Percentiles rank a stretch among this genome's conserved stretches.
phyloP scores from a whole-genome alignment of 1,139 yeast genomes.

The Suzukiozyma palmioleophila region DNA sequence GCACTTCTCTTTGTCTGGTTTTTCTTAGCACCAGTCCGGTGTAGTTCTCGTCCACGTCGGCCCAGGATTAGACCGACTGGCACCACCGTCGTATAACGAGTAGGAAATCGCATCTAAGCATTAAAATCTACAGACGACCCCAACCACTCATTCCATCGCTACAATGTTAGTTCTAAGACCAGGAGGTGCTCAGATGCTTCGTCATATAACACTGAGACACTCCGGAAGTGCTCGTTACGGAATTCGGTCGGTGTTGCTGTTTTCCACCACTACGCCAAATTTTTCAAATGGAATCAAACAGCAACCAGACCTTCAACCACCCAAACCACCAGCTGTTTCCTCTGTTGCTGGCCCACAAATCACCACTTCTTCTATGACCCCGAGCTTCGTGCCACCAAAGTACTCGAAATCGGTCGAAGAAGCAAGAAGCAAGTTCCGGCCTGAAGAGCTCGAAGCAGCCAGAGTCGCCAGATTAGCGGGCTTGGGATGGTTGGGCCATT shows the following conservation, averaged over 20 bases:
- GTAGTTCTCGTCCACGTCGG: too few species aligned
- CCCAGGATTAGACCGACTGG: too few species aligned
- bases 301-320: not conserved
- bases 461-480: constrained; percentile 52
- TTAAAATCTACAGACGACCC: too few species aligned
- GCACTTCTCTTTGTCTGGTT: too few species aligned
- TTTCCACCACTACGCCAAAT: not conserved
- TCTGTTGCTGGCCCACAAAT: not conserved
- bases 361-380: not conserved
- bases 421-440: constrained; percentile 33
- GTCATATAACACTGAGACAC: too few species aligned
- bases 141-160: too few species aligned
- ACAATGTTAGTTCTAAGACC: too few species aligned
- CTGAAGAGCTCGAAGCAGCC: constrained; percentile 55
- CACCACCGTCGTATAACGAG: too few species aligned
- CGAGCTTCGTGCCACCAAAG: constrained; percentile 1
- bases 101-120: too few species aligned
- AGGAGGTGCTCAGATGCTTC: too few species aligned
- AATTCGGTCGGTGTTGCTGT: not conserved
- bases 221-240: too few species aligned
- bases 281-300: not conserved
- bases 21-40: too few species aligned
- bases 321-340: not conserved
- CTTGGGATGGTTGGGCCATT: constrained; percentile 54
- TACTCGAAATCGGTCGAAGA: constrained; percentile 6